Base-by-base conservation (phyloP, 2,329 filamentous ascomycete genomes). In the Penicillium sp. region DNA sequence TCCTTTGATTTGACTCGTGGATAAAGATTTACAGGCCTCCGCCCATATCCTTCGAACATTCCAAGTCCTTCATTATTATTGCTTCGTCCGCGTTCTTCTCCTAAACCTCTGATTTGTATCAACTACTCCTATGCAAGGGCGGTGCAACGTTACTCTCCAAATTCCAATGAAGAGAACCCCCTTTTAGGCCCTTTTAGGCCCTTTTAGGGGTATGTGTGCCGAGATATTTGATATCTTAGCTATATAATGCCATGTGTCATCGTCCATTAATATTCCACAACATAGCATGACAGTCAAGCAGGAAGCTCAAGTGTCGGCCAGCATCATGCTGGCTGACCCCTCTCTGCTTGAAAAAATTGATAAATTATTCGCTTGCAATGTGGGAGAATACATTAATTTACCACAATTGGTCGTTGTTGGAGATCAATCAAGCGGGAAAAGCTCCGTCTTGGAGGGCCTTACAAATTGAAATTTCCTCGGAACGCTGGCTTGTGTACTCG, bases 371-470 rank as follows among this genome's bases (percentile, higher is more conserved):
- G 71, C 70, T 3, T 74, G 70, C 56, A 74, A 74, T 52, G 68
- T 76, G 1, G 74, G 73, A 1, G 63, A 73, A 25, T 68, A 71
- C 33, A 70, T 79, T 43, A 58, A 66, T 37, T 65, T 76, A 0
- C 73, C 71, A 1, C 73, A 78, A 64, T 68, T 79, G 42, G 71
- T 78, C 26, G 75, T 78, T 16, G 70, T 74, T 11, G 78, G 79
- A 8, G 78, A 80, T 52, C 76, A 81, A 58, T 79, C 75, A 0
- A 74, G 71, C 51, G 77, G 79, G 2, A 76, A 74, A 43, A 73
- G 68, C 43, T 73, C 71, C 4, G 70, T 76, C 0, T 61, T 77
- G 4, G 73, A 74, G 56, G 73, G 69, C 1, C 59, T 76, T 67
- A 78, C 76, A 65, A 69, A 1, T 60, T 80, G 1, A 73, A 73